These are phyloP conservation scores for Linnemannia elongata DNA, from an alignment of 192 early-diverging fungal genomes.

Conservation along the genomic window DNA sequence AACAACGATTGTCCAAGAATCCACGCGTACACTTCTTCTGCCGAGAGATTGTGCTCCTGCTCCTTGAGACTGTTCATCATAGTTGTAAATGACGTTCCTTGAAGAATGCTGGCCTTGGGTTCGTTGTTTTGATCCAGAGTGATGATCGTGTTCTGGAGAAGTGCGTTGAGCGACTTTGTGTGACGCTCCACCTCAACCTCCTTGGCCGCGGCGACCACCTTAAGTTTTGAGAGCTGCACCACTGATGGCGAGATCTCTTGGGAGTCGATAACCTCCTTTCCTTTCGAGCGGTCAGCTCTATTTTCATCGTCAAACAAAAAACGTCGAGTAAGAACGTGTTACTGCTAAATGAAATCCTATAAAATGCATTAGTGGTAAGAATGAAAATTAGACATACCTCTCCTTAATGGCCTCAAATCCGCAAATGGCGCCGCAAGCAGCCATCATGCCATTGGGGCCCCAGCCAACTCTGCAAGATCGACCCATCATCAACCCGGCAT, in stretches of 20 bases:
- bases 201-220: constrained; percentile 11
- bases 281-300: background rate
- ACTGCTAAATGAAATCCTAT: too few relatives aligned
- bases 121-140: constrained; percentile 25
- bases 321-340: background rate
- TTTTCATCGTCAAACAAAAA: background rate
- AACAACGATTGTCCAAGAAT: constrained; percentile 44
- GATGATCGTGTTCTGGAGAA: constrained; percentile 25
- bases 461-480: constrained; percentile 89
- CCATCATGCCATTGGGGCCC: constrained; percentile 82
- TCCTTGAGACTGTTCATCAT: constrained; percentile 41
- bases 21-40: constrained; percentile 50
- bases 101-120: constrained; percentile 30
- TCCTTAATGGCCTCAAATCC: constrained; percentile 36
- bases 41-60: constrained; percentile 23
- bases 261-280: background rate
- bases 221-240: constrained; percentile 24
- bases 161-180: constrained; percentile 29
- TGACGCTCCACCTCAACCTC: constrained; percentile 21
- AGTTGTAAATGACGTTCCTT: constrained; percentile 34
- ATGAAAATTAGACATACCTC: constrained; percentile 18
- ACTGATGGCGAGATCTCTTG: constrained; percentile 11
- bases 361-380: background rate
- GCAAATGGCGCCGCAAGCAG: constrained; percentile 63
- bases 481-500: constrained; percentile 86